These are phyloP conservation scores for Akanthomyces uredinophilus DNA, from an alignment of 2,329 filamentous ascomycete genomes.

Conservation along the genomic window DNA sequence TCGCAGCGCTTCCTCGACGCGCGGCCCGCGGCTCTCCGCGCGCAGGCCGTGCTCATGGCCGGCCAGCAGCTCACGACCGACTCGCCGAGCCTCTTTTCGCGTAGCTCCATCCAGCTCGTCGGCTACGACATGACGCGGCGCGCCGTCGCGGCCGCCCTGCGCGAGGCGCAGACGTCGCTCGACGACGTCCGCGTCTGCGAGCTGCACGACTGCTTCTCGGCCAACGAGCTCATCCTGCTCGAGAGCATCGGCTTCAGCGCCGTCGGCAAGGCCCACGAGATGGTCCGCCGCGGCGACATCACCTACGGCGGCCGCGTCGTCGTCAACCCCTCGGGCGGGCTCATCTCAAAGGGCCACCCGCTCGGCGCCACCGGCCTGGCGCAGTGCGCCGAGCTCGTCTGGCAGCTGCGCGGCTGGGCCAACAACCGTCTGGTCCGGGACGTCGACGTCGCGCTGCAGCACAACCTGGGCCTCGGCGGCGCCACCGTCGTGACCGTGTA, in stretches of 20 bases:
- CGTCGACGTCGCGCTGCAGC: constrained; percentile 21
- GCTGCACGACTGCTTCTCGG: constrained; percentile 27
- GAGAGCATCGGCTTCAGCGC: constrained; percentile 22
- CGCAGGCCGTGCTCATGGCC: constrained; percentile 78
- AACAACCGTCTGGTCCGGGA: constrained; percentile 21
- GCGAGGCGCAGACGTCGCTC: constrained; percentile 19
- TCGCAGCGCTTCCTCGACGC: constrained; percentile 84
- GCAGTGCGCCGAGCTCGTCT: constrained; percentile 26
- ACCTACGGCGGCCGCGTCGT: constrained; percentile 23
- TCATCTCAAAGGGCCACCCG: constrained; percentile 28
- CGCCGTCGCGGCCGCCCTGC: constrained; percentile 21
- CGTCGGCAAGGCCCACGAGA: constrained; percentile 21
- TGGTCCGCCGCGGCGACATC: constrained; percentile 22
- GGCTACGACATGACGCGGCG: constrained; percentile 25
- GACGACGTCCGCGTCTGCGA: constrained; percentile 23
- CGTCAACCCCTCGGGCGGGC: constrained; percentile 25
- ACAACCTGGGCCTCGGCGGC: constrained; percentile 27
- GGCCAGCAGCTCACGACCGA: constrained; percentile 88
- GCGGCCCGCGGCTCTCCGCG: constrained; percentile 59
- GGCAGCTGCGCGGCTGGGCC: constrained; percentile 28
- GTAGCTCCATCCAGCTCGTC: constrained; percentile 24
- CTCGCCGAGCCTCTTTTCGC: constrained; percentile 68
- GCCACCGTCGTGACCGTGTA: constrained; percentile 24
- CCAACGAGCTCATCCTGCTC: constrained; percentile 24
- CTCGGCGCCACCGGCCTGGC: constrained; percentile 27